phyloP scores from a whole-genome alignment of 805 yeast species.

The Metschnikowia noctiluminum region DNA sequence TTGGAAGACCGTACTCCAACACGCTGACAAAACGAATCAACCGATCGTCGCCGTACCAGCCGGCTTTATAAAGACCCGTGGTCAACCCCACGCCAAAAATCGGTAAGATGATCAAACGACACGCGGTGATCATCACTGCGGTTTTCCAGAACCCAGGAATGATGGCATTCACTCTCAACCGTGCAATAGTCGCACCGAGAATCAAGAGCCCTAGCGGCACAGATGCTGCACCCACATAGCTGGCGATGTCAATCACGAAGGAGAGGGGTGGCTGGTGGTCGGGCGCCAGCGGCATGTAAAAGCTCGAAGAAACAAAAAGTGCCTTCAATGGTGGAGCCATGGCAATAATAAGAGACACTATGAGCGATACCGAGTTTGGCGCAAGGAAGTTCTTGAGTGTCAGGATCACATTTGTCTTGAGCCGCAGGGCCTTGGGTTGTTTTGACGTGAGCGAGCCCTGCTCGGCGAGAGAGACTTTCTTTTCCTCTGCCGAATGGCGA shows the following conservation, averaged over 20 bases:
- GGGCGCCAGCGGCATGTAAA: conserved; percentile 70
- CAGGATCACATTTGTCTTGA: conserved; percentile 3
- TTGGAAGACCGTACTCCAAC: conserved; percentile 75
- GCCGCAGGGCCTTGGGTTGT: background rate
- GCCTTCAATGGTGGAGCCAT: conserved; percentile 72
- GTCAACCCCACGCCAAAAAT: conserved; percentile 64
- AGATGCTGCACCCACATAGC: conserved; percentile 80
- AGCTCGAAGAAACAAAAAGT: conserved; percentile 52
- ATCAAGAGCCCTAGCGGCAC: conserved; percentile 84
- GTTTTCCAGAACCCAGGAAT: conserved; percentile 73
- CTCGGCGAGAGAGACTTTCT: background rate
- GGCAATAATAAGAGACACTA: conserved; percentile 60
- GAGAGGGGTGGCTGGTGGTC: conserved; percentile 81
- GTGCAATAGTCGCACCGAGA: conserved; percentile 83
- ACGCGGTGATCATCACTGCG: conserved; percentile 51
- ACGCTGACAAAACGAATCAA: conserved; percentile 72
- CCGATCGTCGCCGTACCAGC: conserved; percentile 60
- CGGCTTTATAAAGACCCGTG: conserved; percentile 55
- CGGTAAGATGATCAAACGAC: conserved; percentile 69
- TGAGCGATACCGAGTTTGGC: conserved; percentile 72
- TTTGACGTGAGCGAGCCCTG: background rate
- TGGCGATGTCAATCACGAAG: conserved; percentile 76
- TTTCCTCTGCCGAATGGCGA: background rate
- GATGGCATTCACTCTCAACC: conserved; percentile 57
- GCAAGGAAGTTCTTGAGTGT: conserved; percentile 51